phyloP scores from a whole-genome alignment of 306 rosid species.

The Sesbania bispinosa region DNA sequence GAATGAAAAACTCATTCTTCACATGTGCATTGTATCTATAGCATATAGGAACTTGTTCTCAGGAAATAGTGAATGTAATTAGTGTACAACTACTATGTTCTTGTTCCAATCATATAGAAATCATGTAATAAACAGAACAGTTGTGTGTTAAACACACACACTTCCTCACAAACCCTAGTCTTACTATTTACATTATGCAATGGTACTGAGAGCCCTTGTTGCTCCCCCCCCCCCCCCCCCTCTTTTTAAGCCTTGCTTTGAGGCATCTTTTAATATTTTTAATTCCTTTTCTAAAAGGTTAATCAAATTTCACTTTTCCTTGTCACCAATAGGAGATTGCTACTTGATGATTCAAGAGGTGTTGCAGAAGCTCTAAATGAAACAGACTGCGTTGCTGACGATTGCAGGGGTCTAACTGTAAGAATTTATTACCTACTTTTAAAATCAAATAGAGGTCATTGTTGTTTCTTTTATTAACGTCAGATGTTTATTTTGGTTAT shows the following conservation, averaged over 20 bases:
- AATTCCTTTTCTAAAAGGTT: not conserved
- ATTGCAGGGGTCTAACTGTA: slow-evolving; percentile 82
- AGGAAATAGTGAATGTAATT: too few species aligned
- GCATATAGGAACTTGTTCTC: too few species aligned
- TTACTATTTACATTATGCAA: too few species aligned
- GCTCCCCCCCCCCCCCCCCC: not conserved
- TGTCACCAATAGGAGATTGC: slow-evolving; percentile 63
- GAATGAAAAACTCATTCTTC: too few species aligned
- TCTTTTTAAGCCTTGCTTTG: not conserved
- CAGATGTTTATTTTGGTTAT: not conserved
- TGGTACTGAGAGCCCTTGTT: not conserved
- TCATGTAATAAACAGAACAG: too few species aligned
- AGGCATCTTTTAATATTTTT: not conserved
- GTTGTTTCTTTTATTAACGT: not conserved
- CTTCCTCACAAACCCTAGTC: too few species aligned
- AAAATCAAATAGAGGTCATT: not conserved
- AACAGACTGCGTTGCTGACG: slow-evolving; percentile 65
- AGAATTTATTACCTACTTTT: slow-evolving; percentile 30
- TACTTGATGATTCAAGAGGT: slow-evolving; percentile 93
- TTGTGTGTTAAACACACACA: too few species aligned
- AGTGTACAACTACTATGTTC: too few species aligned
- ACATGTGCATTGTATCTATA: too few species aligned
- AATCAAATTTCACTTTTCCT: slow-evolving; percentile 7
- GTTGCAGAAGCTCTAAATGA: slow-evolving; percentile 92
- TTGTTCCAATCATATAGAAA: too few species aligned